Base-by-base conservation (phyloP, 2,329 filamentous ascomycete species). In the Coniochaeta sp. region DNA sequence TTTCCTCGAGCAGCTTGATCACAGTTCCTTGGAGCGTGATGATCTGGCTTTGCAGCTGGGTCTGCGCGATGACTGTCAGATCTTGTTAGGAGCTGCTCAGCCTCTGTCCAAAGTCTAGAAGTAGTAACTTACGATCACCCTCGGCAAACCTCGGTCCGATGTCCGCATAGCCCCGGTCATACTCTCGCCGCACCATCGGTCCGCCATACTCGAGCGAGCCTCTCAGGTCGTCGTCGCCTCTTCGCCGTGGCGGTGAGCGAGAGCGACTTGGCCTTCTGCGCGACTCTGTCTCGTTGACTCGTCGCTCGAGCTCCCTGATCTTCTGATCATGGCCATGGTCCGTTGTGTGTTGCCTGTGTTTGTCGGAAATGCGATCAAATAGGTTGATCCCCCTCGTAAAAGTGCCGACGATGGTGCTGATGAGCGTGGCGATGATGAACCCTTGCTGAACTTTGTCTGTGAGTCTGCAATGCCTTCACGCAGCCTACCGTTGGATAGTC, bases 381-480 rank as follows among this genome's bases (percentile, higher is more conserved):
- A 70, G 62, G 47, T 64, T 66, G 27, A 70, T 65, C 31, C 65
- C 64, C 0, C 65, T 65, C 20, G 60, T 65, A 52, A 70, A 70
- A 2, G 67, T 70, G 42, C 67, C 65, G 49, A 68, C 62, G 13
- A 71, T 61, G 6, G 68, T 70, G 12, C 67, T 69, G 45, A 66
- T 64, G 20, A 70, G 64, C 2, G 67, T 69, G n/a, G 67, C 67
- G 26, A 71, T 60, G 31, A 70, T 66, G 55, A 70, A 70, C 5
- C 64, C 65, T 63, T 69, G 65, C 66, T 38, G 38, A 12, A 10
- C 7, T 45, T 33, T 32, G 49, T 20, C 4, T 33, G 18, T 48
- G 30, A 33, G 32, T 3, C 14, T 10, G 24, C 9, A n/a, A 8
- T 35, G 13, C 30, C 33, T 14, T 20, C 7, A 6, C 38, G 18